Evolutionary conservation across 2,329 filamentous ascomycete species (phyloP).

Genomic region (Exophiala phaeomuriformis): DNA sequence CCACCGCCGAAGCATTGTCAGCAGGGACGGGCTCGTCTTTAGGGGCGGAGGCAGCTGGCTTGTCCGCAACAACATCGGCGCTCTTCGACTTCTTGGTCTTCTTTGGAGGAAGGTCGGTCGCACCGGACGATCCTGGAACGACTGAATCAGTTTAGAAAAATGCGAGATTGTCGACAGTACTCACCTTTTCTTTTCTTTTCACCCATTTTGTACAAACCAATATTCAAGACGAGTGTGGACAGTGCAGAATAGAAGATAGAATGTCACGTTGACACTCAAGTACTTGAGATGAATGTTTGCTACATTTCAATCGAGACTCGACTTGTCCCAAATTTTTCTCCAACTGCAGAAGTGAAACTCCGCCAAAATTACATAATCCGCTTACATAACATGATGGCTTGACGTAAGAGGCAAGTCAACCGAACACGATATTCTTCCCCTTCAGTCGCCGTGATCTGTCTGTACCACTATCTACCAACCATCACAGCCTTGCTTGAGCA

Average conservation of each 20-base stretch:
- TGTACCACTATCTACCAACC: no score
- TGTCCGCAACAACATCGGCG: conserved; percentile 28
- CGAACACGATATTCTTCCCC: no score
- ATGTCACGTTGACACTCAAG: no score
- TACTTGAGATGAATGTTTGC: not conserved
- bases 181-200: conserved; percentile 27
- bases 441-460: no score
- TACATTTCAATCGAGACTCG: not conserved
- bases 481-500: no score
- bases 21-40: conserved; percentile 24
- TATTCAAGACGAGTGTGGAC: no score
- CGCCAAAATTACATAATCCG: not conserved
- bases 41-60: conserved; percentile 21
- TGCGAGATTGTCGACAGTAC: not conserved
- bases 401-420: no score
- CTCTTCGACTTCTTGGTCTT: conserved; percentile 35
- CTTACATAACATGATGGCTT: not conserved
- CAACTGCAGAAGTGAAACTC: not conserved
- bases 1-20: conserved; percentile 32
- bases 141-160: conserved; percentile 3
- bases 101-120: conserved; percentile 46
- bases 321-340: conserved; percentile 5
- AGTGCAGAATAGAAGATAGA: not conserved
- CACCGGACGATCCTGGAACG: conserved; percentile 10
- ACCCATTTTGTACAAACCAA: conserved; percentile 13